These are phyloP conservation scores for Fusarium chaquense DNA, from an alignment of 2,329 filamentous ascomycete species.

Conservation along the genomic window DNA sequence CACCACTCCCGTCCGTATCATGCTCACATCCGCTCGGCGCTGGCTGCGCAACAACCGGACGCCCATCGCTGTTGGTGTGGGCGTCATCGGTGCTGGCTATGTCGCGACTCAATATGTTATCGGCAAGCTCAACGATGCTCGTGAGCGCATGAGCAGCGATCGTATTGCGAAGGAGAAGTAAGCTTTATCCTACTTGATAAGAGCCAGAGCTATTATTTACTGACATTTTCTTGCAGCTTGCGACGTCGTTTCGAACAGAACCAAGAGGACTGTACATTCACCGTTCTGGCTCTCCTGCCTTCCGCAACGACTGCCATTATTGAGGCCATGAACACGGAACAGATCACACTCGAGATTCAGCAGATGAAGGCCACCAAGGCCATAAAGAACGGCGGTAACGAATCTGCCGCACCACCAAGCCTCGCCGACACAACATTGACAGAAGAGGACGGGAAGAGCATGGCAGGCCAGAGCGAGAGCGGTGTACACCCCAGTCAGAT, in stretches of 20 bases:
- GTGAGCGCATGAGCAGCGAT: constrained; percentile 96
- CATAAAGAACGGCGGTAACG: constrained; percentile 68
- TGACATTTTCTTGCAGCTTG: constrained; percentile 67
- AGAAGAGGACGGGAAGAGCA: constrained; percentile 85
- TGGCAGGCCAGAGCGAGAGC: constrained; percentile 80
- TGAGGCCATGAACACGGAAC: constrained; percentile 88
- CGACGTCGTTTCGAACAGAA: constrained; percentile 98
- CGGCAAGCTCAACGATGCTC: constrained; percentile 89
- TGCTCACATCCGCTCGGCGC: constrained; percentile 80
- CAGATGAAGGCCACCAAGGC: constrained; percentile 83
- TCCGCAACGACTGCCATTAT: constrained; percentile 92
- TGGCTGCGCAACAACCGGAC: constrained; percentile 95
- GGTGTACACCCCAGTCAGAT: constrained; percentile 87
- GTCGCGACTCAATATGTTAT: constrained; percentile 93
- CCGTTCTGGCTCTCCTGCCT: constrained; percentile 93
- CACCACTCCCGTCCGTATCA: constrained; percentile 49
- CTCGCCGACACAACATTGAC: constrained; percentile 78
- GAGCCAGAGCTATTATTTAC: neutral
- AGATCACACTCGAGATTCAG: constrained; percentile 92
- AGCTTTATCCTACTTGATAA: constrained; percentile 45
- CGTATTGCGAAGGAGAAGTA: constrained; percentile 97
- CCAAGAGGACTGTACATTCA: constrained; percentile 98
- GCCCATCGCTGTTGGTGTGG: constrained; percentile 87
- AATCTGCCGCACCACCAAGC: constrained; percentile 67
- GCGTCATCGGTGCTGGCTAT: constrained; percentile 90